phyloP scores from a whole-genome alignment of 2,329 filamentous ascomycete species.

The Cladophialophora psammophila region DNA sequence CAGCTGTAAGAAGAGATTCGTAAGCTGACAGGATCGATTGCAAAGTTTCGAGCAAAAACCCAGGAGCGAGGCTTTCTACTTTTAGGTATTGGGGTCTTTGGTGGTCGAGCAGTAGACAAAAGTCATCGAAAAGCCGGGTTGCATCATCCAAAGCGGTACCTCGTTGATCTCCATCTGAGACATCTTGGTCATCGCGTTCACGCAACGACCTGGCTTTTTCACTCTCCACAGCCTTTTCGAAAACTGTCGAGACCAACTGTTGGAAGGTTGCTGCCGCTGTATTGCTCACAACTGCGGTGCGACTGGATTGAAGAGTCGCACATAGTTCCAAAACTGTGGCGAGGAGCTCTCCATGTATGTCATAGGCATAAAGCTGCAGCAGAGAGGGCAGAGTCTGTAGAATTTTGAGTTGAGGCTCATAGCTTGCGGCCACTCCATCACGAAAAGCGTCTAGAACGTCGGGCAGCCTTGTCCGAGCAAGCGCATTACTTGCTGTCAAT shows the following conservation, averaged over 20 bases:
- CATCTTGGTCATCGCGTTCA: slow-evolving; percentile 29
- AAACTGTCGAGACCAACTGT: slow-evolving; percentile 89
- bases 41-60: slow-evolving; percentile 88
- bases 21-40: slow-evolving; percentile 90
- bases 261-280: slow-evolving; percentile 96
- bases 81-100: slow-evolving; percentile 82
- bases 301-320: slow-evolving; percentile 87
- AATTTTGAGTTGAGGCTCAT: slow-evolving; percentile 96
- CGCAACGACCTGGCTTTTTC: slow-evolving; percentile 4
- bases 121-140: slow-evolving; percentile 75
- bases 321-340: slow-evolving; percentile 87
- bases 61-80: slow-evolving; percentile 77
- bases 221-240: slow-evolving; percentile 74
- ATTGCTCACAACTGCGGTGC: slow-evolving; percentile 91
- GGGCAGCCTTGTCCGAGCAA: slow-evolving; percentile 79
- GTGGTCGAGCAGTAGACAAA: slow-evolving; percentile 86
- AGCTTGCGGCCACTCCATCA: slow-evolving; percentile 74
- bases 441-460: slow-evolving; percentile 88
- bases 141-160: slow-evolving; percentile 52
- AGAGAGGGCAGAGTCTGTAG: slow-evolving; percentile 89
- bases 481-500: slow-evolving; percentile 79
- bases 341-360: slow-evolving; percentile 81
- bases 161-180: slow-evolving; percentile 29
- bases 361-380: slow-evolving; percentile 85
- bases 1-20: slow-evolving; percentile 76